A percentile compares a stretch with the other conserved stretches of the same genome.
Evolutionary conservation across 2,329 filamentous ascomycete genomes (phyloP).

Genomic region (Phoma herbarum): DNA sequence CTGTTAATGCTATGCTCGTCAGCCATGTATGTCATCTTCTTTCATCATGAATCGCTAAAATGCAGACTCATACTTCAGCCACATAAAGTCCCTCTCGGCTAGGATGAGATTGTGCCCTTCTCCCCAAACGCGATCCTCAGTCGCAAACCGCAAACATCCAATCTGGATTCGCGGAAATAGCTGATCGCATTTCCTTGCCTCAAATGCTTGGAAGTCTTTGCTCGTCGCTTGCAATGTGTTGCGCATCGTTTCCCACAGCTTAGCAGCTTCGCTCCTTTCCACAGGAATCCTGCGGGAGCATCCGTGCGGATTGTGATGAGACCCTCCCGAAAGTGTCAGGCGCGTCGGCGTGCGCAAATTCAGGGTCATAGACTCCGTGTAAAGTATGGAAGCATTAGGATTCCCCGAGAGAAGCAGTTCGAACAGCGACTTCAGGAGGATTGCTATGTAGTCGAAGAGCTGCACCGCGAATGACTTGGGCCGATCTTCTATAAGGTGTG

Average conservation of each 20-base stretch:
- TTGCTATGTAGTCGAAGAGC: constrained; percentile 45
- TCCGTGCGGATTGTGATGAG: constrained; percentile 25
- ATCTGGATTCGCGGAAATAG: constrained; percentile 43
- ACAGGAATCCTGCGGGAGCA: constrained; percentile 32
- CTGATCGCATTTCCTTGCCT: constrained; percentile 33
- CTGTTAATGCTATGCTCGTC: constrained; percentile 4
- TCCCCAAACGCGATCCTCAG: constrained; percentile 39
- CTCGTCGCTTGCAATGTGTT: constrained; percentile 39
- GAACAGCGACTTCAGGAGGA: constrained; percentile 40
- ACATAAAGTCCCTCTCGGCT: constrained; percentile 43
- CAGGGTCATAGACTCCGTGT: constrained; percentile 38
- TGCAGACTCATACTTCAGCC: constrained; percentile 33
- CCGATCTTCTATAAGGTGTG: constrained; percentile 37
- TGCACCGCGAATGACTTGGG: constrained; percentile 40
- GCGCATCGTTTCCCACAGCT: constrained; percentile 37
- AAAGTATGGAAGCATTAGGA: constrained; percentile 33
- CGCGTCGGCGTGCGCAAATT: constrained; percentile 43
- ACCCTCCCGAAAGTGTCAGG: constrained; percentile 22
- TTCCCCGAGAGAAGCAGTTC: constrained; percentile 35
- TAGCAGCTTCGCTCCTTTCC: constrained; percentile 30
- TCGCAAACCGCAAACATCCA: constrained; percentile 39
- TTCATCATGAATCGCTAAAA: not conserved
- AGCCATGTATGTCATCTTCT: not conserved
- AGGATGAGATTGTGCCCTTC: constrained; percentile 43
- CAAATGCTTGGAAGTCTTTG: constrained; percentile 37